Base-by-base conservation (phyloP, 2,329 filamentous ascomycete genomes). In the Reticulascus tulasneorum region DNA sequence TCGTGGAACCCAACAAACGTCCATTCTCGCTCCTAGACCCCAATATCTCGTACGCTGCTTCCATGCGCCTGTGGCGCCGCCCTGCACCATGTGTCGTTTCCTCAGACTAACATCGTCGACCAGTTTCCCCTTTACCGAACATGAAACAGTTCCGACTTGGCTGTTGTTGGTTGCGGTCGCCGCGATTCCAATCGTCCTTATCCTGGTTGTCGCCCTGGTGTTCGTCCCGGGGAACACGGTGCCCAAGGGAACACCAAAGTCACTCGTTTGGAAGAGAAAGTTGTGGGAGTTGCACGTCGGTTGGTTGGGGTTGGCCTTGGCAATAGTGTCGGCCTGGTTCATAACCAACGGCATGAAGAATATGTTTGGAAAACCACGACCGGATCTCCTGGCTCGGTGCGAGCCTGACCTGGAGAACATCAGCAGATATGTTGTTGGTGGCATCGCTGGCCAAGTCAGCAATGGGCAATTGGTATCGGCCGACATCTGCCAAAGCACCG, bases 281-380 rank as follows among this genome's bases (percentile, higher is more conserved):
- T 59, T 95, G 2, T 96, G 91, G 89, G 90, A 96, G 59, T 80
- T 86, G 58, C 88, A 96, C 55, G 80, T 79, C 3, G 89, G 86
- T 40, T 87, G 84, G 79, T 78, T 95, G 51, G 90, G 90, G 0
- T 71, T 95, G 4, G 86, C 72, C 1, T 68, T 95, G 13, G 79
- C 85, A 4, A 67, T 88, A 9, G 79, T 82, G 3, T 70, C 77
- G 3, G 75, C 84, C 5, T 94, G 85, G 67, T 79, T 93, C 60
- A 79, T 94, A 50, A 91, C 89, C 1, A 81, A 87, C 50, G 86
- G 84, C 33, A 79, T 94, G 71, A 96, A 96, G 73, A 87, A 83
- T 52, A 65, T 80, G 30, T 80, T 78, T 42, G 79, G 79, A 46
- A 76, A 80, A 47, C 79, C 79, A 20, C 78, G 91, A 7, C 91